Evolutionary conservation across 1,284 basidiomycete species (phyloP).

Genomic region (Malassezia furfur): DNA sequence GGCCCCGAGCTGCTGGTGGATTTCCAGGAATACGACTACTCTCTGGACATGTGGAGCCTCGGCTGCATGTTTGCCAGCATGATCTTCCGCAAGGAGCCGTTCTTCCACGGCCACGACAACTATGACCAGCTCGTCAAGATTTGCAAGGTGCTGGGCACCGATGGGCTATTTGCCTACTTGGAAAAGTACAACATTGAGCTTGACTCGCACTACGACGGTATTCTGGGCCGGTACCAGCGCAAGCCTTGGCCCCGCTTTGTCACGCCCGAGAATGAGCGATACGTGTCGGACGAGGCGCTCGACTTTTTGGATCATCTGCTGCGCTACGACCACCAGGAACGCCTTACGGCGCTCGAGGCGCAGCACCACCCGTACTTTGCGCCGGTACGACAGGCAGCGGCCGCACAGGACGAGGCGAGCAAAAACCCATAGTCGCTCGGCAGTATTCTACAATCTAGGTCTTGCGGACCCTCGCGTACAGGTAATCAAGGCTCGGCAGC

Average conservation of each 20-base stretch:
- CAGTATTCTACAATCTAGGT: background rate
- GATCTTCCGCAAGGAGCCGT: constrained; percentile 99
- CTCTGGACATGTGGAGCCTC: constrained; percentile 87
- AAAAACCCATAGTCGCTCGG: background rate
- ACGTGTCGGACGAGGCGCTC: constrained; percentile 66
- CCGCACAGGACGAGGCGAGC: background rate
- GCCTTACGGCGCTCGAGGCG: constrained; percentile 66
- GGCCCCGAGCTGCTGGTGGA: constrained; percentile 94
- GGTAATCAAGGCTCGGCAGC: constrained; percentile 5
- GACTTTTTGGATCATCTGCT: constrained; percentile 92
- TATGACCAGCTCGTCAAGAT: constrained; percentile 98
- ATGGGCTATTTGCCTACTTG: constrained; percentile 68
- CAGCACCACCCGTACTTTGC: constrained; percentile 45
- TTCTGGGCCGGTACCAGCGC: constrained; percentile 59
- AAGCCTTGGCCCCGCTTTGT: constrained; percentile 63
- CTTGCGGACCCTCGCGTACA: constrained; percentile 1
- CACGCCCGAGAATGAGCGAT: constrained; percentile 74
- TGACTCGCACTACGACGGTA: constrained; percentile 48
- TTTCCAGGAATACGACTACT: constrained; percentile 93
- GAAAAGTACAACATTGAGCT: constrained; percentile 60
- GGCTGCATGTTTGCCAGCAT: constrained; percentile 77
- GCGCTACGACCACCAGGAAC: constrained; percentile 92
- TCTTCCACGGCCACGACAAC: constrained; percentile 99
- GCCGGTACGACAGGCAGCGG: constrained; percentile 22
- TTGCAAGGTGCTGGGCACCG: constrained; percentile 90